Conservation (phyloP, 495 filamentous ascomycete genomes). For the Aspergillus cavernicola region DNA sequence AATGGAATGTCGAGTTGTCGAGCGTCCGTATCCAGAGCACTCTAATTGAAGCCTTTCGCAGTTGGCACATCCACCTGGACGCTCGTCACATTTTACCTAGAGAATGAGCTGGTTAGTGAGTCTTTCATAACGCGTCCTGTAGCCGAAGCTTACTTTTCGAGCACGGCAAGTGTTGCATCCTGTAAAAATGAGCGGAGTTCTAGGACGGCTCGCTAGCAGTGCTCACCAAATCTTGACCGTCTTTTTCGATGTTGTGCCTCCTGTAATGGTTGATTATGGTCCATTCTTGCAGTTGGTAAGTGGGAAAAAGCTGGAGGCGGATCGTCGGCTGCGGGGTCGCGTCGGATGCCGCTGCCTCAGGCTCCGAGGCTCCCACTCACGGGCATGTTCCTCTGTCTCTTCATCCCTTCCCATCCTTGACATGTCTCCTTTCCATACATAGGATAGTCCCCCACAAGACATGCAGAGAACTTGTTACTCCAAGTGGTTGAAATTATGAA, state of each 20-base stretch:
- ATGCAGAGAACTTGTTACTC: no score
- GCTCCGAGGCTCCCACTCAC: no score
- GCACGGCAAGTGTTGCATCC: conserved; percentile 9
- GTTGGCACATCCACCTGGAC: conserved; percentile 25
- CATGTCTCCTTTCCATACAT: no score
- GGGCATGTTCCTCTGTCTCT: no score
- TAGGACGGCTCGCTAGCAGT: neutral
- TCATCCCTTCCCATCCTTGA: no score
- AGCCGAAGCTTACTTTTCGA: conserved; percentile 1
- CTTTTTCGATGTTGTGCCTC: neutral
- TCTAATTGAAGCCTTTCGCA: conserved; percentile 24
- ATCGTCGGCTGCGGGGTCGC: conserved; percentile 8
- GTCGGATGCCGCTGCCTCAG: no score
- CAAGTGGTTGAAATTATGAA: no score
- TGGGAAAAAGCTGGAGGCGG: neutral
- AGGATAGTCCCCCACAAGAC: no score
- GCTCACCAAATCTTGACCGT: conserved; percentile 4
- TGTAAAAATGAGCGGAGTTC: neutral
- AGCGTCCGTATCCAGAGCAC: conserved; percentile 10
- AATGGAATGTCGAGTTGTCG: neutral
- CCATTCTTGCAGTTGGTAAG: neutral
- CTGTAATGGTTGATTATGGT: neutral
- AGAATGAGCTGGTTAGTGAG: neutral
- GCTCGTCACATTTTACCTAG: conserved; percentile 32
- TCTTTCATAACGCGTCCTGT: neutral